These are phyloP conservation scores for Nakataea oryzae DNA, from an alignment of 2,329 filamentous ascomycete genomes.

Conservation along the genomic window DNA sequence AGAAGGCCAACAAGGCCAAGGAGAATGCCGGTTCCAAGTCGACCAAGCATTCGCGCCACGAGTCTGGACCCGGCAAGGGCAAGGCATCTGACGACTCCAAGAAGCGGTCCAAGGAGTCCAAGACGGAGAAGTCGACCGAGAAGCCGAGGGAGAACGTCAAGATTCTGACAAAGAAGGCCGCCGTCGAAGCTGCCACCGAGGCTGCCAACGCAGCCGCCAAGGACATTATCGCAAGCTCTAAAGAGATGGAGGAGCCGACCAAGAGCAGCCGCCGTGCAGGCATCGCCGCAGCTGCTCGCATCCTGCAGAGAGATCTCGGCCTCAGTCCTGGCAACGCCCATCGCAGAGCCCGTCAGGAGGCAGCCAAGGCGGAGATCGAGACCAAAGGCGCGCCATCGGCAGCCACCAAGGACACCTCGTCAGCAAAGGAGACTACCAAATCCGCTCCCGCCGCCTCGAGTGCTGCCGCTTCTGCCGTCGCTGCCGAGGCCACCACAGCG, in stretches of 20 bases:
- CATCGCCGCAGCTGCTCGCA: slow-evolving; percentile 53
- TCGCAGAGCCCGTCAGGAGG: slow-evolving; percentile 47
- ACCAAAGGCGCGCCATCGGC: slow-evolving; percentile 20
- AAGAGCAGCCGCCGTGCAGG: slow-evolving; percentile 45
- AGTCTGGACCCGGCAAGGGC: slow-evolving; percentile 38
- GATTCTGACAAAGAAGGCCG: slow-evolving; percentile 49
- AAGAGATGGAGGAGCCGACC: slow-evolving; percentile 24
- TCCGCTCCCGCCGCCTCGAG: not conserved
- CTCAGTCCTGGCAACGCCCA: slow-evolving; percentile 53
- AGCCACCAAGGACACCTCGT: slow-evolving; percentile 10
- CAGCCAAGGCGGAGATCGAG: slow-evolving; percentile 43
- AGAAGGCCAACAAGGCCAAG: slow-evolving; percentile 67
- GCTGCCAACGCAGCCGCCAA: slow-evolving; percentile 30
- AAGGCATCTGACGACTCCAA: slow-evolving; percentile 19
- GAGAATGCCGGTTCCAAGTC: slow-evolving; percentile 43
- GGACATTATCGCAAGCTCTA: slow-evolving; percentile 17
- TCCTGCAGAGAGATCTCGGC: slow-evolving; percentile 56
- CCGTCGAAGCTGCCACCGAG: slow-evolving; percentile 36
- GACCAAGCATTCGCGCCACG: slow-evolving; percentile 45
- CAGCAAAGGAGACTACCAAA: slow-evolving; percentile 1
- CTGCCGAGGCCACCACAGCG: not conserved
- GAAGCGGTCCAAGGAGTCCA: slow-evolving; percentile 37
- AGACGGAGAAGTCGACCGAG: slow-evolving; percentile 38
- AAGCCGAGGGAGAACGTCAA: slow-evolving; percentile 50
- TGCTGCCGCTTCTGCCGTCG: not conserved